Base-by-base conservation (phyloP, 192 early-diverging fungal species). In the Podila epigama region DNA sequence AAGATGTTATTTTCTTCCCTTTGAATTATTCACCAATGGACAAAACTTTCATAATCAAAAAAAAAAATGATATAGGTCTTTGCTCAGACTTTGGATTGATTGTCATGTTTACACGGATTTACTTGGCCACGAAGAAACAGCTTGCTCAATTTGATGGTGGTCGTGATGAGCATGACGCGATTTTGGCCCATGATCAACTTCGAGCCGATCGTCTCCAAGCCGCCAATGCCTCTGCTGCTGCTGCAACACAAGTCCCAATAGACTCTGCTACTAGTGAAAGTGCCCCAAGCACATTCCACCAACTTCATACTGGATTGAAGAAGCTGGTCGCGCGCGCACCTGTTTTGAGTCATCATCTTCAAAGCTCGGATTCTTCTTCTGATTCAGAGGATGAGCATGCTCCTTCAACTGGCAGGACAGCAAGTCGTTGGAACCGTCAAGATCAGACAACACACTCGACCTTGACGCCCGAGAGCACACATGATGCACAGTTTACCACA, bases 41-140 rank as follows among this genome's bases (percentile, higher is more conserved):
- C n/a, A 32, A 6, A 25, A 53, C 32, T 59, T 58, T 15, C 36
- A 33, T 48, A 1, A 2, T n/a, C 3, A 3, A n/a, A 8, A 33
- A 25, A 22, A 18, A 15, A 22, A 22, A 15, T 3, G 18, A 22
- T 41, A 48, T 68, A 75, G 73, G 73, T 18, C 80, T 82, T 31
- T 78, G 69, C 64, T 63, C 80, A 11, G 80, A 81, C 31, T 81
- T 69, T 40, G 71, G 58, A 25, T 18, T 81, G 28, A 67, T 75
- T 25, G 55, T 77, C 9, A 51, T 75, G 33, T 81, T 81, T 59
- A 53, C 58, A 7, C 71, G 80, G 25, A 61, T 52, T 18, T 70
- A 75, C 39, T 48, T 32, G 13, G 28, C 58, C 9, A 81, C 80
- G 20, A 68, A 67, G 48, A 70, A 70, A 51, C 68, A 81, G 32